Evolutionary conservation across 805 yeast species (phyloP), one percentile per base, ranked within the genome.

Genomic region (Hagleromyces aurorensis): DNA sequence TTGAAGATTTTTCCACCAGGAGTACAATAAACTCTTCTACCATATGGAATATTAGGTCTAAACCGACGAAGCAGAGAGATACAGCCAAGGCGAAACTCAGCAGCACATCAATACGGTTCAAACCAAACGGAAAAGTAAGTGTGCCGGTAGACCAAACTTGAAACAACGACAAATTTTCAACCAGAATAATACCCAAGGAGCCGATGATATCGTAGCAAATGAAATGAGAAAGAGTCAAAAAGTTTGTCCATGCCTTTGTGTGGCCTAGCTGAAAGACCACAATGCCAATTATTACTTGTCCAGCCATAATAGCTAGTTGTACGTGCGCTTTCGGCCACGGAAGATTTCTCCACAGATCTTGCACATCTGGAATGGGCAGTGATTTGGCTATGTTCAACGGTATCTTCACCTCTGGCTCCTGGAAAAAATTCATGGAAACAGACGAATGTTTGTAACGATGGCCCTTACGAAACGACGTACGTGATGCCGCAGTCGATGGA

Each of bases 361-460:
- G 50, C 10, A 69, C 46, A 23, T 65, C 59, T 1, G 70, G 70
- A 1, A 65, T 59, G 6, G 70, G 70, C 23, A 60, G 48, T 1
- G 71, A 57, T 14, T 72, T 78, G 2, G 96, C 96, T 6, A 86
- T 75, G 11, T 86, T 83, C 41, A 78, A 69, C 1, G 86, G 80
- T 4, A 80, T 76, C 20, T 77, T 65, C 22, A 66, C 72, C 10
- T 86, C 80, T 1, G 96, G 95, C 49, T 89, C 96, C 55, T 84
- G 95, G 53, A 91, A 89, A 52, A 89, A 70, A 55, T 89, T 87
- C 91, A 89, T 81, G 4, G 95, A 85, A 5, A 89, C 95, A 6
- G 96, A 86, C 3, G 96, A 86, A 56, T 89, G 97, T 53, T 89
- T 89, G 53, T 89, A 89, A 44, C 89, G 71, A 57, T 89, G 98